phyloP scores from a whole-genome alignment of 2,329 filamentous ascomycete species.

The Endothia cerciana region DNA sequence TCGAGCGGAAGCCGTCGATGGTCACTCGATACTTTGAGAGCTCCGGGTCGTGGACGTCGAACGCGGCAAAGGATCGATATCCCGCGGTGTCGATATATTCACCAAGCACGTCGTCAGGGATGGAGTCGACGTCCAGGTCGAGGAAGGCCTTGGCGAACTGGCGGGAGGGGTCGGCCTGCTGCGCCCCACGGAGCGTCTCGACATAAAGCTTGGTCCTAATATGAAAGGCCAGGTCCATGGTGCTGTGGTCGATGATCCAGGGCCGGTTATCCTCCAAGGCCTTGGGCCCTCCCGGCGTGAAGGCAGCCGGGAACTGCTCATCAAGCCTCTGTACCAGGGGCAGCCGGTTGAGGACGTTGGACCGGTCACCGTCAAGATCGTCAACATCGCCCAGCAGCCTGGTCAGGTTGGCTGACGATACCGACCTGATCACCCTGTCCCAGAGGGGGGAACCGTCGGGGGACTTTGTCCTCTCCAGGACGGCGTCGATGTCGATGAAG shows the following conservation, averaged over 20 bases:
- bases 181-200: slow-evolving; percentile 27
- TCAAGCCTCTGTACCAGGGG: slow-evolving; percentile 36
- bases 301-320: slow-evolving; percentile 18
- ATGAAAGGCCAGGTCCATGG: slow-evolving; percentile 37
- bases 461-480: slow-evolving; percentile 19
- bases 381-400: slow-evolving; percentile 37
- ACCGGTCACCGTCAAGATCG: slow-evolving; percentile 30
- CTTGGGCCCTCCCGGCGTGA: slow-evolving; percentile 20
- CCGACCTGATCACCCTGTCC: slow-evolving; percentile 22
- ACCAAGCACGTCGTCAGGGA: slow-evolving; percentile 24
- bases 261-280: slow-evolving; percentile 5
- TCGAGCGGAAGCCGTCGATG: slow-evolving; percentile 19
- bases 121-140: slow-evolving; percentile 13
- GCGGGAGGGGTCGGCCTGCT: slow-evolving; percentile 26
- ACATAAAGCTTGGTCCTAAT: slow-evolving; percentile 45
- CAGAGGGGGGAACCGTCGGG: slow-evolving; percentile 4
- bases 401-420: slow-evolving; percentile 41
- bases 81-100: slow-evolving; percentile 26
- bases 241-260: slow-evolving; percentile 29
- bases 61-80: slow-evolving; percentile 32
- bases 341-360: slow-evolving; percentile 31
- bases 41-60: slow-evolving; percentile 17
- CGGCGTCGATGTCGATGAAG: slow-evolving; percentile 23
- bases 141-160: slow-evolving; percentile 38
- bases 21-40: slow-evolving; percentile 19